Percentiles rank a stretch among this genome's conserved stretches.
These are phyloP conservation scores for Capsella rubella DNA, from an alignment of 441 rosid species.

Conservation along the genomic window DNA sequence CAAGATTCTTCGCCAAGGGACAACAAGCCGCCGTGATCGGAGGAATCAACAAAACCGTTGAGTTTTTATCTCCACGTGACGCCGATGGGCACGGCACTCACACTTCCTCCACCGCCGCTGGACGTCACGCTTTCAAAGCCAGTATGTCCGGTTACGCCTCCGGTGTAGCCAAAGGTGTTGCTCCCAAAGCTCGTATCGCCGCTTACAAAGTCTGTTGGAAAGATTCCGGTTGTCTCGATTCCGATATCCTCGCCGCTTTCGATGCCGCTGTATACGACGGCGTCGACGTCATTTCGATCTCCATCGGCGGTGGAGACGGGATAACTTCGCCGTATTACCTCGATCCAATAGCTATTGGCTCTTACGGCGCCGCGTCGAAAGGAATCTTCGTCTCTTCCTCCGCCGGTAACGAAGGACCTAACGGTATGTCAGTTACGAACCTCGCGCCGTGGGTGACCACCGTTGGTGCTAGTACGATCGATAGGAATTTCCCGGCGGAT, in stretches of 20 bases:
- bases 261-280: constrained; percentile 73
- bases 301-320: constrained; percentile 79
- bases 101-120: constrained; percentile 87
- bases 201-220: constrained; percentile 86
- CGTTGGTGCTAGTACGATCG: constrained; percentile 76
- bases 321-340: constrained; percentile 72
- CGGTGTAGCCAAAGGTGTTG: constrained; percentile 85
- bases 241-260: constrained; percentile 78
- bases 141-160: constrained; percentile 80
- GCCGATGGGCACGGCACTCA: constrained; percentile 94
- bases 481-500: constrained; percentile 68
- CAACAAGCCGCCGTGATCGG: constrained; percentile 61
- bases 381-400: constrained; percentile 71
- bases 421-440: constrained; percentile 71
- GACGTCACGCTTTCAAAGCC: constrained; percentile 64
- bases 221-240: constrained; percentile 75
- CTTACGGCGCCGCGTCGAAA: constrained; percentile 63
- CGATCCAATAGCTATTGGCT: constrained; percentile 77
- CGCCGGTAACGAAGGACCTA: constrained; percentile 77
- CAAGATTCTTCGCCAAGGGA: constrained; percentile 78
- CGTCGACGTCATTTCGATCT: constrained; percentile 73
- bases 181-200: constrained; percentile 77
- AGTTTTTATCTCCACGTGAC: constrained; percentile 81
- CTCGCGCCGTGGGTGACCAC: constrained; percentile 75
- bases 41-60: constrained; percentile 70